A percentile compares a stretch with the other conserved stretches of the same genome.
phyloP scores from a whole-genome alignment of 441 rosid genomes.

The Arabidopsis hybrid region DNA sequence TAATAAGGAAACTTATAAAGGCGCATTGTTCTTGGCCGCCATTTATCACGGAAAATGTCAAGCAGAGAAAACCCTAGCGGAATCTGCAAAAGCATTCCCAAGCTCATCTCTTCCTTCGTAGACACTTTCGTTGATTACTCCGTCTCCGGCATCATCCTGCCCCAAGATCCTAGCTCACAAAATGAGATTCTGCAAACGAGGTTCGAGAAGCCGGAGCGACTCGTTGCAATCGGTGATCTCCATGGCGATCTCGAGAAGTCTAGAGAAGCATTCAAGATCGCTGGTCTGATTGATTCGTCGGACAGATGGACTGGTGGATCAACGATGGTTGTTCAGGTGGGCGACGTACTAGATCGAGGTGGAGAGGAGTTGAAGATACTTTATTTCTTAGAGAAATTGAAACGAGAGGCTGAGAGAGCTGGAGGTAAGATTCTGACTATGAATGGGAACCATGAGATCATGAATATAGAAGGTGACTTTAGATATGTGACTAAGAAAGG shows the following conservation, averaged over 20 bases:
- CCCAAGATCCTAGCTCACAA: constrained; percentile 34
- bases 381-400: constrained; percentile 75
- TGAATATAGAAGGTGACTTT: constrained; percentile 88
- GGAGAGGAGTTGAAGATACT: constrained; percentile 80
- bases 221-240: constrained; percentile 84
- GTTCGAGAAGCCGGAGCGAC: constrained; percentile 60
- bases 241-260: constrained; percentile 86
- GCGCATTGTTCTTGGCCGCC: too few species aligned
- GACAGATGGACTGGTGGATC: constrained; percentile 80
- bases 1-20: too few species aligned
- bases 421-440: constrained; percentile 77
- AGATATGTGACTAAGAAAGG: constrained; percentile 65
- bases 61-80: constrained; percentile 19
- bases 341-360: constrained; percentile 86
- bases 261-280: constrained; percentile 65
- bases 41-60: constrained; percentile 15
- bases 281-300: constrained; percentile 67
- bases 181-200: constrained; percentile 32
- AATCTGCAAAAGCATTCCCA: constrained; percentile 59
- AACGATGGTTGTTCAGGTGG: constrained; percentile 76
- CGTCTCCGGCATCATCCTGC: constrained; percentile 67
- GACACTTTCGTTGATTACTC: constrained; percentile 85
- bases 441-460: constrained; percentile 96
- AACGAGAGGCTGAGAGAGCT: constrained; percentile 62
- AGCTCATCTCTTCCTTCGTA: constrained; percentile 70